phyloP scores from a whole-genome alignment of 2,329 filamentous ascomycete species.

The Chaetomiaceae sp. region DNA sequence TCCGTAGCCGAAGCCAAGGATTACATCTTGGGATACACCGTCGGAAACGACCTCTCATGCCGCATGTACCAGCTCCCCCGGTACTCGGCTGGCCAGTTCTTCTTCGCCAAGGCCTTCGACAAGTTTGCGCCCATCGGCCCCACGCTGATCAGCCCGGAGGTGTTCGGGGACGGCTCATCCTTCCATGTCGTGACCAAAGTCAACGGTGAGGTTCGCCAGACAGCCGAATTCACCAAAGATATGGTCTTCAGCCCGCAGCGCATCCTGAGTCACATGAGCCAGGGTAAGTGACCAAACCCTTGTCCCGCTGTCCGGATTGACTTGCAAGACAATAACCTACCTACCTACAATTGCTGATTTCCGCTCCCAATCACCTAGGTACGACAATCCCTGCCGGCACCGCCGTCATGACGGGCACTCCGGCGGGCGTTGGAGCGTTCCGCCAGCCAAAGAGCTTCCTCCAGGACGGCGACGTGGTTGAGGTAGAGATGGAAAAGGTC shows the following conservation, averaged over 20 bases:
- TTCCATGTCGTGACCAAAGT: slow-evolving; percentile 34
- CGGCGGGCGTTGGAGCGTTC: slow-evolving; percentile 35
- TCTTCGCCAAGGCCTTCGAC: slow-evolving; percentile 33
- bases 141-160: slow-evolving; percentile 31
- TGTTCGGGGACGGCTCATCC: slow-evolving; percentile 26
- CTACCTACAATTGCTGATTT: no score
- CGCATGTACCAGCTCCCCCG: slow-evolving; percentile 30
- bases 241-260: slow-evolving; percentile 42
- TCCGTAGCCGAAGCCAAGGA: slow-evolving; percentile 33
- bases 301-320: no score
- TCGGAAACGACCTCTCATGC: slow-evolving; percentile 32
- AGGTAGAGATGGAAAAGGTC: slow-evolving; percentile 29
- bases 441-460: slow-evolving; percentile 30
- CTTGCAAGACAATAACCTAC: no score
- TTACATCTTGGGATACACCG: slow-evolving; percentile 34
- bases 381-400: slow-evolving; percentile 44
- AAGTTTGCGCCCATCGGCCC: slow-evolving; percentile 41
- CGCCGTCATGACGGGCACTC: slow-evolving; percentile 47
- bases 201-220: slow-evolving; percentile 41
- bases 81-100: slow-evolving; percentile 7
- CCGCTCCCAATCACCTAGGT: slow-evolving; percentile 11
- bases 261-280: slow-evolving; percentile 40
- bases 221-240: slow-evolving; percentile 36
- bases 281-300: slow-evolving; percentile 11
- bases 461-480: slow-evolving; percentile 33